These are phyloP conservation scores for Circinella umbellata DNA, from an alignment of 371 early-diverging fungal genomes.

Conservation along the genomic window DNA sequence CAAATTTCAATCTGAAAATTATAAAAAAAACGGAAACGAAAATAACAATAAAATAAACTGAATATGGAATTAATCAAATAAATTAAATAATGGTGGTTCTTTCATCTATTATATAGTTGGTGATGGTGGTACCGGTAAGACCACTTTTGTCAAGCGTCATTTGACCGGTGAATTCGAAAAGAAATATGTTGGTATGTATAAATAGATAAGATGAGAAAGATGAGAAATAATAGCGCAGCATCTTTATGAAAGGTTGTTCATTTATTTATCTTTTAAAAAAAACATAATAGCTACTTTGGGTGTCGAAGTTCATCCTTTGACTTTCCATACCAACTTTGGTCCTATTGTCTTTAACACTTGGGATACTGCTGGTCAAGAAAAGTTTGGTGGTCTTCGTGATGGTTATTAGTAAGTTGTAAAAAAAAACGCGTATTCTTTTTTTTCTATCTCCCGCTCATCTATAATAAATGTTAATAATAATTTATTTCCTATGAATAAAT, in stretches of 20 bases:
- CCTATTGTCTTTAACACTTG: constrained; percentile 97
- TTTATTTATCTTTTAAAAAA: not conserved
- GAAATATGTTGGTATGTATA: constrained; percentile 96
- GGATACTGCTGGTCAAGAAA: constrained; percentile 99
- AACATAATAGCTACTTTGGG: constrained; percentile 93
- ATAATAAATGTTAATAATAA: too few species aligned
- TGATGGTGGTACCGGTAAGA: constrained; percentile 99
- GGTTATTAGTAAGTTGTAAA: constrained; percentile 95
- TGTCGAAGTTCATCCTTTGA: constrained; percentile 98
- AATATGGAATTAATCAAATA: too few species aligned
- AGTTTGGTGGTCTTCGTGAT: constrained; percentile 99
- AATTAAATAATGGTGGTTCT: constrained; percentile 3
- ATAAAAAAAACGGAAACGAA: not conserved
- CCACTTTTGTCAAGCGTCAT: constrained; percentile 99
- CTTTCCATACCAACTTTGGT: constrained; percentile 98
- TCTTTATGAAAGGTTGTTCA: not conserved
- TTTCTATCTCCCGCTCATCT: too few species aligned
- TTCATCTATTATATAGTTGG: constrained; percentile 74
- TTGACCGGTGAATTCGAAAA: constrained; percentile 99
- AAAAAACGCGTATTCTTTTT: not conserved
- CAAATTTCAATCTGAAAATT: too few species aligned
- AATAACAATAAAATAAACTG: too few species aligned
- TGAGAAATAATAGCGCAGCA: not conserved
- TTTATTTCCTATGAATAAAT: not conserved
- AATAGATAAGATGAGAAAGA: not conserved